A percentile compares a stretch with the other conserved stretches of the same genome.
These are phyloP conservation scores for Helicocarpus griseus DNA, from an alignment of 2,329 filamentous ascomycete species.

Conservation along the genomic window DNA sequence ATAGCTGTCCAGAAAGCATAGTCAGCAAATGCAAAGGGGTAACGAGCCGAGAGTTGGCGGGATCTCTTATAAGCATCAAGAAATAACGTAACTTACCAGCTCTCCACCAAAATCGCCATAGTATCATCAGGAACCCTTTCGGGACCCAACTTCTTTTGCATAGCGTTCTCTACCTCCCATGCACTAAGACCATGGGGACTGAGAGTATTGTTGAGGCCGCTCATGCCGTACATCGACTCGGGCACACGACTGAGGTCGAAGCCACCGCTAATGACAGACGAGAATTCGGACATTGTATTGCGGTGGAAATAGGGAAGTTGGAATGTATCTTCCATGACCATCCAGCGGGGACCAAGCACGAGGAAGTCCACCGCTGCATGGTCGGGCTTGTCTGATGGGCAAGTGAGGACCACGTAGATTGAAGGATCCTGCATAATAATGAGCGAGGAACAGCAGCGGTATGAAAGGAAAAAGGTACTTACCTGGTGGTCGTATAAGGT, in stretches of 20 bases:
- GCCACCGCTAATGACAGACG: neutral
- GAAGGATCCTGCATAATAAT: conserved; percentile 47
- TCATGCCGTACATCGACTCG: neutral
- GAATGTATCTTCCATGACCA: conserved; percentile 51
- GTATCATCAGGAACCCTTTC: neutral
- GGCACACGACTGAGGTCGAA: neutral
- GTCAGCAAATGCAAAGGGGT: too few relatives aligned
- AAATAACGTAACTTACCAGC: neutral
- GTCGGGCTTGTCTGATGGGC: conserved; percentile 45
- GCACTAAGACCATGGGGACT: neutral
- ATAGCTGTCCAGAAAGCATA: too few relatives aligned
- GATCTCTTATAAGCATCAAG: neutral
- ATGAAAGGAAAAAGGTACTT: neutral
- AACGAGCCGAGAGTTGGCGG: too few relatives aligned
- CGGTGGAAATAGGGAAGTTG: conserved; percentile 54
- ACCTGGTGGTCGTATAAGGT: conserved; percentile 60
- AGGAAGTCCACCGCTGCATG: conserved; percentile 56
- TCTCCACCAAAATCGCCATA: neutral
- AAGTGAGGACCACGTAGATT: conserved; percentile 60
- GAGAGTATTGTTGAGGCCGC: neutral
- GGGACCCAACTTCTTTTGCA: neutral
- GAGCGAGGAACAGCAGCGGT: neutral
- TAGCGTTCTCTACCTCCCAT: neutral
- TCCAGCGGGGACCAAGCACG: conserved; percentile 55
- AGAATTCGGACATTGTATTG: conserved; percentile 54